These are phyloP conservation scores for Termitomyces heimii DNA, from an alignment of 768 basidiomycete species.

Conservation along the genomic window DNA sequence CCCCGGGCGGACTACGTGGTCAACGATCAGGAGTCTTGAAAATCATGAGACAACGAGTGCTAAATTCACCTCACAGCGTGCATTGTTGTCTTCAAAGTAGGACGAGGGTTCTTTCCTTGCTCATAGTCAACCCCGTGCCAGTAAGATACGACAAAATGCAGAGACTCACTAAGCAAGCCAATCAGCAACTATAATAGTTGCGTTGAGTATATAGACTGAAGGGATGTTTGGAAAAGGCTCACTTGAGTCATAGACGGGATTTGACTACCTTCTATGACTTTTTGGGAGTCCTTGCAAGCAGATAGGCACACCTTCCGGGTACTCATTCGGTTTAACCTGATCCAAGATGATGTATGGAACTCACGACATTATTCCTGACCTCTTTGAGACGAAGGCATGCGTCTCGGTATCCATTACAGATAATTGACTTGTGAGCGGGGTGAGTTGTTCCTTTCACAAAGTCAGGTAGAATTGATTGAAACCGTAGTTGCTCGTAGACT, in stretches of 20 bases:
- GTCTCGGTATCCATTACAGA: not conserved
- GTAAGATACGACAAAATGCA: not conserved
- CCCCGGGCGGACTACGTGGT: not conserved
- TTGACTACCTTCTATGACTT: not conserved
- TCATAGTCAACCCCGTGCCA: not conserved
- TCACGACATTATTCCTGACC: not conserved
- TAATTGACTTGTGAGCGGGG: not conserved
- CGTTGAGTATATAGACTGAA: not conserved
- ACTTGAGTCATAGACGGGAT: not conserved
- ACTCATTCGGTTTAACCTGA: not conserved
- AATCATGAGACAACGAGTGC: not conserved
- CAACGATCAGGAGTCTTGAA: not conserved
- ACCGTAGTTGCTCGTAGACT: not conserved
- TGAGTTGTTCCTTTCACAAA: not conserved
- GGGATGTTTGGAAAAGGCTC: not conserved
- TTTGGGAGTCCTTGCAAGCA: constrained; percentile 1
- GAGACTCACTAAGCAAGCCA: not conserved
- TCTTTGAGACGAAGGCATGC: not conserved
- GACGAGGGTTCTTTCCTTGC: not conserved
- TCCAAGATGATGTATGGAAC: not conserved
- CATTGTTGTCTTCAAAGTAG: constrained; percentile 2
- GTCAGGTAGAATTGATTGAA: too few relatives aligned
- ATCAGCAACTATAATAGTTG: not conserved
- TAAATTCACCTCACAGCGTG: not conserved
- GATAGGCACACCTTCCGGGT: not conserved